Evolutionary conservation across 2,329 filamentous ascomycete species (phyloP).

Genomic region (Fusarium piperis): DNA sequence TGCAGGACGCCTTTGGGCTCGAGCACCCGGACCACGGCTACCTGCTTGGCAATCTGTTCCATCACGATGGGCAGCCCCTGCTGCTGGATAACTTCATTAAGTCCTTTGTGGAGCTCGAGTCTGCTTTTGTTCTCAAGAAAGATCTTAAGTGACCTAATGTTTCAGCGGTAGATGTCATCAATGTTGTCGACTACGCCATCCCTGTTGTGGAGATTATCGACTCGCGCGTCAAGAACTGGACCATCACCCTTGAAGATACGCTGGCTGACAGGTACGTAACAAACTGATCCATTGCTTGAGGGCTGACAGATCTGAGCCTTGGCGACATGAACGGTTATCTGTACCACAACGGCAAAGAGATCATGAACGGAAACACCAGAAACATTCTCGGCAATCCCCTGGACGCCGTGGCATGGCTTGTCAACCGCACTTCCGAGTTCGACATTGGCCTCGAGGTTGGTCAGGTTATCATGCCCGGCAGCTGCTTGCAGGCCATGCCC

Average conservation of each 20-base stretch:
- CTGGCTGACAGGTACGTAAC: constrained; percentile 37
- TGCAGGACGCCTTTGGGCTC: constrained; percentile 43
- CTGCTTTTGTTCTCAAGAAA: constrained; percentile 40
- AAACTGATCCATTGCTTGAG: not conserved
- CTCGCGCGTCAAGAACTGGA: constrained; percentile 41
- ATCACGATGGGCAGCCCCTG: constrained; percentile 39
- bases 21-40: constrained; percentile 44
- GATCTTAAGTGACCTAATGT: constrained; percentile 38
- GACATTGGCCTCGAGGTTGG: constrained; percentile 38
- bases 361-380: constrained; percentile 40
- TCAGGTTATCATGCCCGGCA: constrained; percentile 39
- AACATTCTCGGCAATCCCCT: constrained; percentile 41
- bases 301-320: constrained; percentile 35
- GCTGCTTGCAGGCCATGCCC: constrained; percentile 38
- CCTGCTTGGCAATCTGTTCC: constrained; percentile 38
- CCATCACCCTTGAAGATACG: constrained; percentile 39
- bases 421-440: constrained; percentile 37
- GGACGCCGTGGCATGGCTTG: constrained; percentile 39
- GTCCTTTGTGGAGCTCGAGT: constrained; percentile 43
- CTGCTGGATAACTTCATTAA: constrained; percentile 35
- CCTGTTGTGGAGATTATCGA: constrained; percentile 45
- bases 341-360: constrained; percentile 37
- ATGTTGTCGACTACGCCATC: constrained; percentile 42
- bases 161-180: constrained; percentile 43
- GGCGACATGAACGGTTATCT: constrained; percentile 35